These are phyloP conservation scores for Zygosaccharomyces pseudorouxii DNA, from an alignment of 805 yeast genomes.

Conservation along the genomic window DNA sequence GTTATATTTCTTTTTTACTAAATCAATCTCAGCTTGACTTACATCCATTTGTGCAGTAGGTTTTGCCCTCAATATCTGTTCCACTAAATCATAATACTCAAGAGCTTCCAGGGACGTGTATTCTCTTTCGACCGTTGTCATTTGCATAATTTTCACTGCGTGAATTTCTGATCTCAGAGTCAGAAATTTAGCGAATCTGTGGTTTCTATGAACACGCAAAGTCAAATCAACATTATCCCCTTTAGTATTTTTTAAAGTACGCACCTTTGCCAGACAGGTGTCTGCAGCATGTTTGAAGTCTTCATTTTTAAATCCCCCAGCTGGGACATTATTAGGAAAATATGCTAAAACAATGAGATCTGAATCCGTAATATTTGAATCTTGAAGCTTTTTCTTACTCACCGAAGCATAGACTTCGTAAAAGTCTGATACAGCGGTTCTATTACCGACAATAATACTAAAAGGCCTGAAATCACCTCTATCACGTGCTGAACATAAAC, in stretches of 20 bases:
- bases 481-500: slow-evolving; percentile 66
- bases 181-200: slow-evolving; percentile 46
- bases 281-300: slow-evolving; percentile 33
- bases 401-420: slow-evolving; percentile 80
- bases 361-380: slow-evolving; percentile 59
- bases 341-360: slow-evolving; percentile 67
- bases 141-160: slow-evolving; percentile 73
- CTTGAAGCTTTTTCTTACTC: slow-evolving; percentile 46
- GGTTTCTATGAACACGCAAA: slow-evolving; percentile 52
- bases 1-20: slow-evolving; percentile 46
- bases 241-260: slow-evolving; percentile 61
- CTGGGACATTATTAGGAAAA: slow-evolving; percentile 37
- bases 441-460: slow-evolving; percentile 64
- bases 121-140: slow-evolving; percentile 93
- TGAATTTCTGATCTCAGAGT: slow-evolving; percentile 60
- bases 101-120: slow-evolving; percentile 78
- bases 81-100: slow-evolving; percentile 72
- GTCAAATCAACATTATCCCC: slow-evolving; percentile 72
- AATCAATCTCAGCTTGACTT: slow-evolving; percentile 37
- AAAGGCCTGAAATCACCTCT: slow-evolving; percentile 56
- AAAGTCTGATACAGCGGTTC: slow-evolving; percentile 79
- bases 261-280: slow-evolving; percentile 78
- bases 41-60: slow-evolving; percentile 39
- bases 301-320: slow-evolving; percentile 31
- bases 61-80: slow-evolving; percentile 59